Percentiles rank a stretch among this genome's conserved stretches.
phyloP scores from a whole-genome alignment of 163 green algal species.

The Volvox carteri region DNA sequence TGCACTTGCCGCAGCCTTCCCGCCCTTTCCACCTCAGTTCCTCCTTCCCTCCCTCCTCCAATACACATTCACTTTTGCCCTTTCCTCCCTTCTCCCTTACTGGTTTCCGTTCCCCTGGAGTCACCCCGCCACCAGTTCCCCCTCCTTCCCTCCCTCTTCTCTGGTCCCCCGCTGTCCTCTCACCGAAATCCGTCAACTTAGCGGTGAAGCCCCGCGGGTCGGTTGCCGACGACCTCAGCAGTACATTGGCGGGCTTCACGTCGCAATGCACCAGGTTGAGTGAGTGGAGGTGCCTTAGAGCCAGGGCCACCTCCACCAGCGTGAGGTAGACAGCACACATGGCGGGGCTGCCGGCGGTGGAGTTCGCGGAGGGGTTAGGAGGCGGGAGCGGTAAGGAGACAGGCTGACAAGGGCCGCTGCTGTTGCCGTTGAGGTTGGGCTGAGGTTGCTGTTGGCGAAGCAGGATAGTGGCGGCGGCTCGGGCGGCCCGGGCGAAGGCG shows the following conservation, averaged over 20 bases:
- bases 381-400: background rate
- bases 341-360: background rate
- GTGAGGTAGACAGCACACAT: constrained; percentile 53
- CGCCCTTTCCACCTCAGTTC: no score
- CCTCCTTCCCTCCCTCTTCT: no score
- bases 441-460: background rate
- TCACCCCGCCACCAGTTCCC: no score
- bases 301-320: constrained; percentile 58
- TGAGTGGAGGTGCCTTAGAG: constrained; percentile 52
- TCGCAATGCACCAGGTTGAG: constrained; percentile 54
- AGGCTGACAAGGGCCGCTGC: background rate
- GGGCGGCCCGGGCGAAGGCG: background rate
- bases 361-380: background rate
- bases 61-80: no score
- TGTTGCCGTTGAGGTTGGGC: background rate
- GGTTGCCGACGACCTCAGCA: no score
- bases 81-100: no score
- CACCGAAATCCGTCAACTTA: constrained; percentile 46
- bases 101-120: no score
- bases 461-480: background rate
- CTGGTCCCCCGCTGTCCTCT: no score
- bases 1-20: no score
- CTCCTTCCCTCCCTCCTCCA: no score
- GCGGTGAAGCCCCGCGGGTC: constrained; percentile 47
- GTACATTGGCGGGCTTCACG: no score